Conservation (phyloP, 345 rosid genomes). For the Eutrema heterophyllum region DNA sequence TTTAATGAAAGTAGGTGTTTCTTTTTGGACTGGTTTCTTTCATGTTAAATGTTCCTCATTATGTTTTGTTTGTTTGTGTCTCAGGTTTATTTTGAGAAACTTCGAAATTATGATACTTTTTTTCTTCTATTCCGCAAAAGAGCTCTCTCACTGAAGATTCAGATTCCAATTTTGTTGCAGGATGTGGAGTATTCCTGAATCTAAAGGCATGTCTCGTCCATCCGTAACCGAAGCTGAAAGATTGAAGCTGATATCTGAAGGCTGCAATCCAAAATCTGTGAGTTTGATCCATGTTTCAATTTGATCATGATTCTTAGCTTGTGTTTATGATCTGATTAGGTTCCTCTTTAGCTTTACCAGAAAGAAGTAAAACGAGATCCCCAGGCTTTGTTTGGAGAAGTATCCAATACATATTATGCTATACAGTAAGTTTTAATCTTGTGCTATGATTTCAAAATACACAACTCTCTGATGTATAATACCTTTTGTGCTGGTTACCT, state of each 20-base stretch:
- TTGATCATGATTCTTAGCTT: background rate
- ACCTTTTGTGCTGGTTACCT: too few relatives aligned
- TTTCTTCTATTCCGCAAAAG: background rate
- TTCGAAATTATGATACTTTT: too few relatives aligned
- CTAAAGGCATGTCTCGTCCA: conserved; percentile 52
- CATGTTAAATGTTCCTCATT: too few relatives aligned
- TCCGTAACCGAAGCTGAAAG: conserved; percentile 72
- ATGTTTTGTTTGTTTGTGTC: too few relatives aligned
- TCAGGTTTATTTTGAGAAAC: too few relatives aligned
- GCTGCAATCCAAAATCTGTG: conserved; percentile 65
- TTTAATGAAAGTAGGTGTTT: too few relatives aligned
- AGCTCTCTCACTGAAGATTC: background rate
- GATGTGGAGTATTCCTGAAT: conserved; percentile 67
- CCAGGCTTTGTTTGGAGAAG: conserved; percentile 53
- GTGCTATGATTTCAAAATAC: conserved; percentile 12
- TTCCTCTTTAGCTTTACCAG: conserved; percentile 50
- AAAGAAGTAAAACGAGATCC: conserved; percentile 68
- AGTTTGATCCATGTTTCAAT: conserved; percentile 22
- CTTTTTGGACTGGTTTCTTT: too few relatives aligned
- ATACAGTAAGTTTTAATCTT: conserved; percentile 54
- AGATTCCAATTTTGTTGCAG: conserved; percentile 32
- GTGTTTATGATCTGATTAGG: conserved; percentile 33
- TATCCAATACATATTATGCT: conserved; percentile 66
- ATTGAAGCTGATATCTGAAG: conserved; percentile 70
- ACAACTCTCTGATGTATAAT: too few relatives aligned